Evolutionary conservation across 169 alveolate genomes (phyloP).

Genomic region (Besnoitia besnoiti): DNA sequence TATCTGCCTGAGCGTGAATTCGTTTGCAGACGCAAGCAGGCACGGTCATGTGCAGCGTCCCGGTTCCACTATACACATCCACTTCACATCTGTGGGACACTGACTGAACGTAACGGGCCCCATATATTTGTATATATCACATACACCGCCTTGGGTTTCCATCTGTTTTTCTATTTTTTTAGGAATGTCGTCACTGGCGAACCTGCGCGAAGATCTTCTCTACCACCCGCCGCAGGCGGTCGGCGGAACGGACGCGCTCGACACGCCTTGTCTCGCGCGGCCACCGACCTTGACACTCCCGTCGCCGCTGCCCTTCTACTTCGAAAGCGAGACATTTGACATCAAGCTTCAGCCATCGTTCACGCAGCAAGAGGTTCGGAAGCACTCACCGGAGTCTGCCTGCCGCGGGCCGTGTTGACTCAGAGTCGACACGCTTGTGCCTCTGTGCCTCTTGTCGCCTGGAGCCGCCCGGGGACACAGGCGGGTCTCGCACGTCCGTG

Average conservation of each 20-base stretch:
- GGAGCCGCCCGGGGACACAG: no score
- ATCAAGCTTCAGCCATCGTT: not conserved
- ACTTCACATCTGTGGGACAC: no score
- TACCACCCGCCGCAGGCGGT: slow-evolving; percentile 1
- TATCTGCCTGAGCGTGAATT: not conserved
- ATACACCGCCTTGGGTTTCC: no score
- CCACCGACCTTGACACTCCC: slow-evolving; percentile 52
- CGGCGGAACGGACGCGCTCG: not conserved
- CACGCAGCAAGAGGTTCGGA: not conserved
- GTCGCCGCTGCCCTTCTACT: slow-evolving; percentile 37
- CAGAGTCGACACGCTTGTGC: no score
- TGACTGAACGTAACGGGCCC: no score
- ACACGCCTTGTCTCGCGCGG: not conserved
- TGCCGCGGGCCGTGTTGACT: no score
- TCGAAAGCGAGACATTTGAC: slow-evolving; percentile 50
- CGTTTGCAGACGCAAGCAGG: no score
- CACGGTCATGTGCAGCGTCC: no score
- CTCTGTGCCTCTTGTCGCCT: no score
- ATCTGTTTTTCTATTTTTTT: not conserved
- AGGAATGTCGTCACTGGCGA: slow-evolving; percentile 54
- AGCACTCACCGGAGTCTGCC: no score
- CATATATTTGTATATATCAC: not conserved
- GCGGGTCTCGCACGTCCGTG: no score
- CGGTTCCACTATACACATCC: no score
- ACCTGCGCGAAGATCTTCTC: slow-evolving; percentile 20